A percentile compares a stretch with the other conserved stretches of the same genome.
These are phyloP conservation scores for Cicer pinnatifidum DNA, from an alignment of 306 rosid species.

Conservation along the genomic window DNA sequence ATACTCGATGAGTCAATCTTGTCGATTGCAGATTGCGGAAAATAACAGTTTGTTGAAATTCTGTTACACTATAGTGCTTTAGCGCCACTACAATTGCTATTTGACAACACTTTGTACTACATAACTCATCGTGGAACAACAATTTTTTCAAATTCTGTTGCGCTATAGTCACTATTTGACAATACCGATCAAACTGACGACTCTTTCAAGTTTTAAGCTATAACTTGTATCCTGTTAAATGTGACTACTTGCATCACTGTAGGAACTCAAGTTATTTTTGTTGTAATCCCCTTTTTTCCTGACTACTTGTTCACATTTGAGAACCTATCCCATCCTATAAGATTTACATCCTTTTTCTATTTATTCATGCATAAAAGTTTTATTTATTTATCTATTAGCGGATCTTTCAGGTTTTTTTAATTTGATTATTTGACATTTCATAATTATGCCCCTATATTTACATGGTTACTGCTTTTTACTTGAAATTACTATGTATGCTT, in stretches of 20 bases:
- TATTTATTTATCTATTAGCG: neutral
- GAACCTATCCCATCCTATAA: slow-evolving; percentile 27
- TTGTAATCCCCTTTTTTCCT: slow-evolving; percentile 5
- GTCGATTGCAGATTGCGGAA: too few relatives aligned
- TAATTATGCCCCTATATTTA: neutral
- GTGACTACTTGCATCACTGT: neutral
- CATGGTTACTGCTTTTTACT: slow-evolving; percentile 29
- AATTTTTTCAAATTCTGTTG: too few relatives aligned
- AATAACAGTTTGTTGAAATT: too few relatives aligned
- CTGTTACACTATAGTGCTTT: too few relatives aligned
- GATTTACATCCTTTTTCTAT: slow-evolving; percentile 1
- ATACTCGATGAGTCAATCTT: too few relatives aligned
- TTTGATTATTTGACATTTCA: slow-evolving; percentile 19
- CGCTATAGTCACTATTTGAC: too few relatives aligned
- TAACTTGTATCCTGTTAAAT: neutral
- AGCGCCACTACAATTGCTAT: too few relatives aligned
- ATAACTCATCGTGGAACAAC: too few relatives aligned
- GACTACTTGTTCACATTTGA: slow-evolving; percentile 1
- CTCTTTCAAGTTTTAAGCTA: slow-evolving; percentile 2
- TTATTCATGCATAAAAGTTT: neutral
- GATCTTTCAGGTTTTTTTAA: neutral
- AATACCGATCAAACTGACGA: neutral
- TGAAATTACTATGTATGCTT: slow-evolving; percentile 12
- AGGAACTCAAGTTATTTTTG: neutral
- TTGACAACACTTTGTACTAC: too few relatives aligned